These are phyloP conservation scores for Ophiocordyceps camponoti-saundersi DNA, from an alignment of 2,329 filamentous ascomycete genomes.

Conservation along the genomic window DNA sequence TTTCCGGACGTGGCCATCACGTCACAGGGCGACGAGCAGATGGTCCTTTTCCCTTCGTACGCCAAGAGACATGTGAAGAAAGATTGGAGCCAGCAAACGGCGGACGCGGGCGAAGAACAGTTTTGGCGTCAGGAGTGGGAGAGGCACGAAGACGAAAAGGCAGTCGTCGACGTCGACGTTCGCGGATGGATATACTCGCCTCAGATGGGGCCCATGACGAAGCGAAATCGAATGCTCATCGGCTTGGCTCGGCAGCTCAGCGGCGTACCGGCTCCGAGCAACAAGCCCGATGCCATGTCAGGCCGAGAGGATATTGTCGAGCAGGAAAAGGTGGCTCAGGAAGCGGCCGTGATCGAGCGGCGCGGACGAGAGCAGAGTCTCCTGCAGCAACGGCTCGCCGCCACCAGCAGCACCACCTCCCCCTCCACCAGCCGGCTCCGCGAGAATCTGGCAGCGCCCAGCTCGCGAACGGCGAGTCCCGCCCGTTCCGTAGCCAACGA, in stretches of 20 bases:
- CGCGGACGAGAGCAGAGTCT: slow-evolving; percentile 56
- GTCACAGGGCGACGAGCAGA: slow-evolving; percentile 68
- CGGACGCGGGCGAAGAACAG: slow-evolving; percentile 40
- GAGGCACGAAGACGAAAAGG: slow-evolving; percentile 61
- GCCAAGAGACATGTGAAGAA: slow-evolving; percentile 52
- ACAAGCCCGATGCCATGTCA: slow-evolving; percentile 17
- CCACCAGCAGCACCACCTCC: slow-evolving; percentile 30
- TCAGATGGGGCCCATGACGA: slow-evolving; percentile 65
- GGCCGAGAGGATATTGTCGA: slow-evolving; percentile 27
- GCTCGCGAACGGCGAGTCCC: slow-evolving; percentile 26
- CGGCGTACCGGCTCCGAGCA: slow-evolving; percentile 55
- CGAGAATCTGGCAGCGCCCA: slow-evolving; percentile 16
- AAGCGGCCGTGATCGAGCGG: slow-evolving; percentile 62
- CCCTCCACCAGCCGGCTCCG: slow-evolving; percentile 2
- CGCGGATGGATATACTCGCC: slow-evolving; percentile 90
- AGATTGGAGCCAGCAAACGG: slow-evolving; percentile 16
- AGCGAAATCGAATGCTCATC: slow-evolving; percentile 74
- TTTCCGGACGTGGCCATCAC: slow-evolving; percentile 78
- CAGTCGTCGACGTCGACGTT: slow-evolving; percentile 85
- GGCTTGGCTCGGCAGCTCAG: slow-evolving; percentile 76
- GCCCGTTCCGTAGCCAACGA: slow-evolving; percentile 26
- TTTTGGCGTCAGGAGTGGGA: slow-evolving; percentile 72
- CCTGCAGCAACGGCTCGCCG: slow-evolving; percentile 47
- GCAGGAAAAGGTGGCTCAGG: slow-evolving; percentile 50
- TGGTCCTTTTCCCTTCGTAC: slow-evolving; percentile 92